These are phyloP conservation scores for Metroxylon sagu DNA, from an alignment of 176 grass and related monocot species.

Conservation along the genomic window DNA sequence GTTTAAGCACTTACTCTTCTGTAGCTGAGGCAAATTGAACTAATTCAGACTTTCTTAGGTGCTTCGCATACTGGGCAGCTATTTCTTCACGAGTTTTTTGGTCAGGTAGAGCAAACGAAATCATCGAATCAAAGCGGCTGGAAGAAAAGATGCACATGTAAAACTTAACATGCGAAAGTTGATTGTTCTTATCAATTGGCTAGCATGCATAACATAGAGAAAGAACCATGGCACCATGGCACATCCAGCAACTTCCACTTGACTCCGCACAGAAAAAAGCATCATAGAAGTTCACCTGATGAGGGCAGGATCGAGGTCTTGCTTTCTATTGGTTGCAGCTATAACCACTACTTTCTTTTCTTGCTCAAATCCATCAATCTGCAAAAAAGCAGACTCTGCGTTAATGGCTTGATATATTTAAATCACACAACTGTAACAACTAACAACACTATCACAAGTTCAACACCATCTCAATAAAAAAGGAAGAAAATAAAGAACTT, in stretches of 20 bases:
- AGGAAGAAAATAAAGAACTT: too few species aligned
- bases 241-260: background rate
- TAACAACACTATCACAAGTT: too few species aligned
- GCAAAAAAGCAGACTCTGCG: constrained; percentile 13
- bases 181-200: too few species aligned
- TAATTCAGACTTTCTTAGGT: constrained; percentile 64
- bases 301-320: constrained; percentile 93
- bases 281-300: constrained; percentile 40
- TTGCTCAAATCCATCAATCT: constrained; percentile 96
- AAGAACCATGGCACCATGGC: background rate
- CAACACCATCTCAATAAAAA: too few species aligned
- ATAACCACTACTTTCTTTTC: constrained; percentile 79
- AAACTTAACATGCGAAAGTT: too few species aligned
- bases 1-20: constrained; percentile 53
- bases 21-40: constrained; percentile 55
- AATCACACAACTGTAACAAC: too few species aligned
- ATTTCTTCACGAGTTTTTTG: constrained; percentile 66
- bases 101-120: constrained; percentile 73
- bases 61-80: constrained; percentile 85
- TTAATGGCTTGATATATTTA: too few species aligned
- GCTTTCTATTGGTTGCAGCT: constrained; percentile 97
- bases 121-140: constrained; percentile 97
- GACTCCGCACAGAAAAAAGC: background rate
- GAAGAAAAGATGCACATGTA: constrained; percentile 21
- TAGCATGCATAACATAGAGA: background rate